Evolutionary conservation across 768 basidiomycete species (phyloP).

Genomic region (Lactarius hatsudake): DNA sequence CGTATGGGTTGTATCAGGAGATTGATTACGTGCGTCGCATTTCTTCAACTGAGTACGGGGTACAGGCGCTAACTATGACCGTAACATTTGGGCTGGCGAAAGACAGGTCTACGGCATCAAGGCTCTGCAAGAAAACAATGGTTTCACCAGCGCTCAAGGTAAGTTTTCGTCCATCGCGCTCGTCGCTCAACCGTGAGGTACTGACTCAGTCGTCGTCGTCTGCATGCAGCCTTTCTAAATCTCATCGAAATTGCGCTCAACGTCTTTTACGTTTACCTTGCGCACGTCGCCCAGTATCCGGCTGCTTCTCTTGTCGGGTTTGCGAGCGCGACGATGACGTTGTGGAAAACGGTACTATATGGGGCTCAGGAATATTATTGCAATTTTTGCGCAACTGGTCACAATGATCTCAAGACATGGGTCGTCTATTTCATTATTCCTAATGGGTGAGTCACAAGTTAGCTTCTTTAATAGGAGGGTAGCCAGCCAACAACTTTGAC

Average conservation of each 20-base stretch:
- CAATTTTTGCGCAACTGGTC: conserved; percentile 67
- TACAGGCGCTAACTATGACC: background rate
- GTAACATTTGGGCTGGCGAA: background rate
- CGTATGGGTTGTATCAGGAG: conserved; percentile 76
- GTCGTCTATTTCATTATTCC: conserved; percentile 69
- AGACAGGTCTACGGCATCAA: conserved; percentile 68
- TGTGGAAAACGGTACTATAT: conserved; percentile 85
- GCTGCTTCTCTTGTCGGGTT: conserved; percentile 76
- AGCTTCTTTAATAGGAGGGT: background rate
- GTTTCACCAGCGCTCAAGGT: conserved; percentile 81
- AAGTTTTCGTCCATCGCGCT: too few species aligned
- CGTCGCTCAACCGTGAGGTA: too few species aligned
- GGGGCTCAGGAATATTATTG: conserved; percentile 78
- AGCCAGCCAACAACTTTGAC: conserved; percentile 2
- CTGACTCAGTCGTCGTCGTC: background rate
- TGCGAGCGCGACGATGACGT: conserved; percentile 67
- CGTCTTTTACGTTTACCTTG: conserved; percentile 70
- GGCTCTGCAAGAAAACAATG: conserved; percentile 60
- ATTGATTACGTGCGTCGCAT: conserved; percentile 42
- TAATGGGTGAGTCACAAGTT: conserved; percentile 57
- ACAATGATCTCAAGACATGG: conserved; percentile 56
- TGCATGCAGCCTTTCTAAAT: conserved; percentile 66
- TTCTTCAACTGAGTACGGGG: conserved; percentile 16
- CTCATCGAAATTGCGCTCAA: conserved; percentile 76
- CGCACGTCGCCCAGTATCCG: conserved; percentile 58